phyloP scores from a whole-genome alignment of 2,329 filamentous ascomycete genomes.

The Colletotrichum lupini region DNA sequence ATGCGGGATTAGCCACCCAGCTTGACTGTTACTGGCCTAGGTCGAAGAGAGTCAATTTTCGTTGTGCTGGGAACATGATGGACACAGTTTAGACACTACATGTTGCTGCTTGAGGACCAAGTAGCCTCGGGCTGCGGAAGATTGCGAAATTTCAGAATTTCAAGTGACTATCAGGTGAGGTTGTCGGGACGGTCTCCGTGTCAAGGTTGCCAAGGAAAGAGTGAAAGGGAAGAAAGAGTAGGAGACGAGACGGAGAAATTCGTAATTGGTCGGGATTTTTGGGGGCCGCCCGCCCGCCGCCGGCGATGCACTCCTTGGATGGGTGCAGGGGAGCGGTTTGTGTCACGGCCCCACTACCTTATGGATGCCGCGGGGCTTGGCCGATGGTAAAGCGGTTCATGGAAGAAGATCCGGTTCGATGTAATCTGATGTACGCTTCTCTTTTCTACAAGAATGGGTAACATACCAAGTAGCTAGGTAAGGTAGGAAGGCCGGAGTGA shows the following conservation, averaged over 20 bases:
- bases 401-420: background rate
- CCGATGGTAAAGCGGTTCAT: background rate
- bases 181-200: background rate
- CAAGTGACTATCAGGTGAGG: conserved; percentile 1
- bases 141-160: background rate
- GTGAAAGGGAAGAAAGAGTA: background rate
- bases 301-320: too few relatives aligned
- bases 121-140: too few relatives aligned
- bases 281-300: background rate
- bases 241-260: conserved; percentile 35
- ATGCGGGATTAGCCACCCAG: conserved; percentile 4
- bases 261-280: conserved; percentile 15
- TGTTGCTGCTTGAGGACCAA: too few relatives aligned
- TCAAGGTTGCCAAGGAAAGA: background rate
- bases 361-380: conserved; percentile 9
- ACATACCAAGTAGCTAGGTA: too few relatives aligned
- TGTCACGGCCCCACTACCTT: conserved; percentile 3
- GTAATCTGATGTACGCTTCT: background rate
- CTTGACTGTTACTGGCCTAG: conserved; percentile 8
- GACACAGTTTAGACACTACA: too few relatives aligned
- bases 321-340: background rate
- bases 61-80: background rate
- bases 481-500: too few relatives aligned
- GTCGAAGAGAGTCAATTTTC: background rate
- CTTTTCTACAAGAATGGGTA: too few relatives aligned